Conservation (phyloP, 1,284 basidiomycete genomes). For the Phellinidium pouzarii region DNA sequence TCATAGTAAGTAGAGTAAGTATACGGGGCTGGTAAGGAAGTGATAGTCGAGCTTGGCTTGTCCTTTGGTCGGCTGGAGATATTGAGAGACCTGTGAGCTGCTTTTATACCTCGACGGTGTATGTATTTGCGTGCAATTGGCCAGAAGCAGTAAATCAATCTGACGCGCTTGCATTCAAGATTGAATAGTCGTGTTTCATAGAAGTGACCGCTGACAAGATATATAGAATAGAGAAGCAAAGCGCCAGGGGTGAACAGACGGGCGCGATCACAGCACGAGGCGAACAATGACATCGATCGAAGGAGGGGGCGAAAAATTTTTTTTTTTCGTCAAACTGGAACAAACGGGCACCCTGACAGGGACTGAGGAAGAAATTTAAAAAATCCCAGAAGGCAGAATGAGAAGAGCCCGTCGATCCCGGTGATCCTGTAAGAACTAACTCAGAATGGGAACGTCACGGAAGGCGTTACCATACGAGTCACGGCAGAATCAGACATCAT, state of each 20-base stretch:
- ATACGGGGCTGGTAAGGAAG: background rate
- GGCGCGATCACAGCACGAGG: background rate
- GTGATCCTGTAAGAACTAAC: background rate
- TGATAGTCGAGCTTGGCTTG: constrained; percentile 1
- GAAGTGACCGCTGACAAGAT: background rate
- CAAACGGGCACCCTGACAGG: no score
- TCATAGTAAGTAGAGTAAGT: constrained; percentile 9
- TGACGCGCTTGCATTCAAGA: background rate
- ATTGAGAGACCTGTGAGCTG: background rate
- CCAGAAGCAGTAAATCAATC: background rate
- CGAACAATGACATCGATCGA: background rate
- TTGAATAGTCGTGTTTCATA: background rate
- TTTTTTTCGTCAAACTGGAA: no score
- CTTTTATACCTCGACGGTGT: background rate
- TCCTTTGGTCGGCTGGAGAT: constrained; percentile 3
- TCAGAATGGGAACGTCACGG: background rate
- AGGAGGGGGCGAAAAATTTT: no score
- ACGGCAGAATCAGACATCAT: no score
- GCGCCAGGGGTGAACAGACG: background rate
- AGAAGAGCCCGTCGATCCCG: background rate
- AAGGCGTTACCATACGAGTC: no score
- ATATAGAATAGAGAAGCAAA: constrained; percentile 2
- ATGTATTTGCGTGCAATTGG: background rate
- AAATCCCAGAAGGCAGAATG: background rate
- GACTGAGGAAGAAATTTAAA: no score